These are phyloP conservation scores for Mollisia scopiformis DNA, from an alignment of 2,329 filamentous ascomycete species.

Conservation along the genomic window DNA sequence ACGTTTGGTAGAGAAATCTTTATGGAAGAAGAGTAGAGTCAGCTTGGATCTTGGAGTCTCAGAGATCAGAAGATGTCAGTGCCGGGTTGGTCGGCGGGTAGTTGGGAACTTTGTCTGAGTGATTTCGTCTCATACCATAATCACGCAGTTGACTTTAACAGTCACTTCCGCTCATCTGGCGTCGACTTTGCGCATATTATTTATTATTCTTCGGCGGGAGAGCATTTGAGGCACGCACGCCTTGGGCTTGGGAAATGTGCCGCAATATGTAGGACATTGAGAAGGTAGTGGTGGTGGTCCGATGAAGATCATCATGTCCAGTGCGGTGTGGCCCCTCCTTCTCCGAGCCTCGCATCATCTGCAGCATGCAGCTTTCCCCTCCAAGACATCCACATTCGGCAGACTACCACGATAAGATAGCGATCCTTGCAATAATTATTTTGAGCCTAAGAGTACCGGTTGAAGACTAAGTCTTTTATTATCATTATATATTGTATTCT, in stretches of 20 bases:
- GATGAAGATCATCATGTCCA: constrained; percentile 2
- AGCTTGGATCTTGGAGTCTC: not conserved
- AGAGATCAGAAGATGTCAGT: not conserved
- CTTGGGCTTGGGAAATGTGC: not conserved
- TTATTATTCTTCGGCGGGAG: not conserved
- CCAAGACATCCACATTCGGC: constrained; percentile 1
- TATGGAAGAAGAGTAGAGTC: not conserved
- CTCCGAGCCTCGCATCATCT: constrained; percentile 8
- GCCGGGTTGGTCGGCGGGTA: not conserved
- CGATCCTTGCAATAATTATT: constrained; percentile 1
- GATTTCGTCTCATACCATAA: constrained; percentile 14
- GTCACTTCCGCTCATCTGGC: not conserved
- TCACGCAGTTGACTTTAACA: constrained; percentile 6
- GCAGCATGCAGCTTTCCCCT: constrained; percentile 2
- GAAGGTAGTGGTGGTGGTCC: not conserved
- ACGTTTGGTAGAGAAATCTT: constrained; percentile 7
- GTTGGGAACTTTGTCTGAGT: not conserved
- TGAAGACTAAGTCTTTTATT: too few relatives aligned
- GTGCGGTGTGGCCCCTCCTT: not conserved
- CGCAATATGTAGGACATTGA: constrained; percentile 2
- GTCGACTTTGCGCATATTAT: not conserved
- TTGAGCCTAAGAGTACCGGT: not conserved
- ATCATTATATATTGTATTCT: too few relatives aligned
- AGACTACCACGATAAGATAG: constrained; percentile 18
- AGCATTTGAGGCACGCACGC: not conserved